Evolutionary conservation across 2,329 filamentous ascomycete genomes (phyloP), one percentile per base, ranked within the genome.

Genomic region (Epichloe typhina): DNA sequence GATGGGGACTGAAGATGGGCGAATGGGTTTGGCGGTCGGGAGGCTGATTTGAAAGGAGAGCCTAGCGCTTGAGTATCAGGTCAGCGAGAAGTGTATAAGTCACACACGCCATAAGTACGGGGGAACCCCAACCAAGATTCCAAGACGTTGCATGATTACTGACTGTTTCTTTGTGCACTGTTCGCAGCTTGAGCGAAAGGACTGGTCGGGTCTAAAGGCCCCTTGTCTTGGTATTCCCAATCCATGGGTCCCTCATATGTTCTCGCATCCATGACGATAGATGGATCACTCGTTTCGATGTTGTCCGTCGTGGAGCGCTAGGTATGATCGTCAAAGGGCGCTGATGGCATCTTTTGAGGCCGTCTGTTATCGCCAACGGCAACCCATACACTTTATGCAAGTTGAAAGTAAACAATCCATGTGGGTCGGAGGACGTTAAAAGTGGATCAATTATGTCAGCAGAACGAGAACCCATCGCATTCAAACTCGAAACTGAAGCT

Each of bases 241-340:
- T 83, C 80, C 80, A 84, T 84, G 55, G 71, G 79, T 54, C 76
- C 71, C 64, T 83, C 79, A 55, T 70, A 75, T 2, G 74, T 79
- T 58, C 80, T 71, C 56, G 71, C 71, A 50, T 78, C 72, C 72
- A 77, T 80, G 57, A 50, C 55, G 36, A 13, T 35, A 19, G 31
- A 38, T 5, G 17, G 9, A 11, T 15, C 23, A 43, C 26, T n/a
- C 12, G 36, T 41, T 12, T 6, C n/a, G 46, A 35, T 42, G 15
- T 39, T 39, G 23, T 47, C n/a, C 6, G 15, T 33, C n/a, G 8
- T 23, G 5, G 11, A 47, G 46, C 21, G 46, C 46, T 23, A 31
- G 40, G 26, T 38, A 26, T 37, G 40, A 49, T 19, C 12, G 19
- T 46, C 47, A 37, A 26, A 33, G 37, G 51, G 41, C 38, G 36